Base-by-base conservation (phyloP, 805 yeast genomes). In the Kregervanrija fluxuum region DNA sequence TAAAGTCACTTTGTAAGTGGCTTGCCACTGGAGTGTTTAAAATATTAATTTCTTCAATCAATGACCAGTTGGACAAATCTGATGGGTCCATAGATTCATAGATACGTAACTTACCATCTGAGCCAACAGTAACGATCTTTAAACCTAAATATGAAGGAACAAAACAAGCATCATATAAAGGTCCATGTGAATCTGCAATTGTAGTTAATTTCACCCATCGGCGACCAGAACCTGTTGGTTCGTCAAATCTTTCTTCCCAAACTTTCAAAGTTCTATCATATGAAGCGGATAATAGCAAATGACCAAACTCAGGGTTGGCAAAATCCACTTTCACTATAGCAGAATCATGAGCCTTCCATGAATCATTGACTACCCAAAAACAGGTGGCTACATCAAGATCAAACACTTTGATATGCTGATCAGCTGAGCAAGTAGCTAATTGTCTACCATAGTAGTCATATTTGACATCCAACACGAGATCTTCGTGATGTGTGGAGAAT, bases 281-380 rank as follows among this genome's bases (percentile, higher is more conserved):
- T 1, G 96, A 86, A 33, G 90, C 89, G 22, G 93, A 79, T 1
- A 95, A 95, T 17, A 93, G 64, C 3, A 93, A 69, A 57, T 86
- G 86, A 8, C 96, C 95, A 63, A 80, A 89, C 62, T 91, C 95
- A 2, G 99, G 99, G 41, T 87, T 84, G 1, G 98, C 96, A 95
- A 96, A 93, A 39, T 80, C 79, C 9, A 93, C 71, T 53, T 83
- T 78, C 15, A 88, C 85, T 22, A 93, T 77, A 46, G 89, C 77
- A 8, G 95, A 80, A 55, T 93, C 96, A 60, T 93, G 99, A 0
- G 98, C 98, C 53, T 85, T 85, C 95, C 96, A 93, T 40, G 85
- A 80, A 63, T 91, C 97, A 56, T 82, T 81, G 45, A 86, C 65
- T 14, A 77, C 76, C 98, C 98, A 93, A 14, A 79, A 73, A n/a